Evolutionary conservation across 106 monocot genomes (phyloP).

Genomic region (Dendrobium chrysotoxum): DNA sequence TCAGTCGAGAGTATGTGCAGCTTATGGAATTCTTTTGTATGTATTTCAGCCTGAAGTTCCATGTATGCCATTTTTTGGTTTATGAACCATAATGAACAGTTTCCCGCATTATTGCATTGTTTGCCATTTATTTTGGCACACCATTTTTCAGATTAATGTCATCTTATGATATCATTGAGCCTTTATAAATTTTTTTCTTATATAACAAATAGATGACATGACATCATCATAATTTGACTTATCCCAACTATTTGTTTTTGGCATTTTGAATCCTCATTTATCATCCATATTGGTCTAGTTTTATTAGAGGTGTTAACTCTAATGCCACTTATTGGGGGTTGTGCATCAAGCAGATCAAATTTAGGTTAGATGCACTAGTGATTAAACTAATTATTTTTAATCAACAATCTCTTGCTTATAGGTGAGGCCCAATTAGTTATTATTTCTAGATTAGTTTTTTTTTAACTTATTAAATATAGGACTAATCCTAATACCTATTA

Average conservation of each 20-base stretch:
- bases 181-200: background rate
- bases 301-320: background rate
- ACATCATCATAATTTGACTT: background rate
- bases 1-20: constrained; percentile 51
- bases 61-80: background rate
- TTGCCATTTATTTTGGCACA: background rate
- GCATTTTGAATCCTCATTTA: background rate
- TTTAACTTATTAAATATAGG: background rate
- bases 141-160: background rate
- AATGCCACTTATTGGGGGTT: background rate
- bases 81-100: background rate
- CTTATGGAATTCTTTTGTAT: background rate
- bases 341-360: background rate
- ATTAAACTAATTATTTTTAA: background rate
- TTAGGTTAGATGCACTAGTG: background rate
- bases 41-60: background rate
- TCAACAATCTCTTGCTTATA: background rate
- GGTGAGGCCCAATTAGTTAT: background rate
- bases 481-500: background rate
- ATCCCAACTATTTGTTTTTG: background rate
- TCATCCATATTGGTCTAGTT: background rate
- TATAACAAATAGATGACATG: background rate
- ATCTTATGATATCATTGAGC: background rate
- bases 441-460: background rate
- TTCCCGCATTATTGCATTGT: background rate